A percentile compares a stretch with the other conserved stretches of the same genome.
These are phyloP conservation scores for Anisodus tanguticus DNA, from an alignment of 257 asterid genomes.

Conservation along the genomic window DNA sequence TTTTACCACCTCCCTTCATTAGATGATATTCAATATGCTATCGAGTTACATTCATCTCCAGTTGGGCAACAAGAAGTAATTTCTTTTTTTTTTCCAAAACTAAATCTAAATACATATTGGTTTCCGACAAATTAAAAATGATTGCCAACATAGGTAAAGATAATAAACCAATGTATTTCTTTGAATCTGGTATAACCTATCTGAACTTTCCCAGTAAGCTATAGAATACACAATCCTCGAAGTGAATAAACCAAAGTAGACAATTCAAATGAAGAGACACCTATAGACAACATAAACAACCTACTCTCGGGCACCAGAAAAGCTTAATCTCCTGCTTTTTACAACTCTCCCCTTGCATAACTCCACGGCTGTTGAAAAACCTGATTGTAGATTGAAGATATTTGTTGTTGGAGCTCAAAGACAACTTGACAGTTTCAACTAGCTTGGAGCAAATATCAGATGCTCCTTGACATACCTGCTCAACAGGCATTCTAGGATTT, in stretches of 20 bases:
- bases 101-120: neutral
- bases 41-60: neutral
- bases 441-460: conserved; percentile 55
- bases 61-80: neutral
- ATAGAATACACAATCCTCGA: neutral
- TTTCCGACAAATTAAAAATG: neutral
- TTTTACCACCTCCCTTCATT: neutral
- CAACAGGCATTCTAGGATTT: conserved; percentile 24
- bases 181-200: neutral
- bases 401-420: conserved; percentile 54
- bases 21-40: neutral
- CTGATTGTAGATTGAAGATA: conserved; percentile 59
- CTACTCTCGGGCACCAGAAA: neutral
- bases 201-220: neutral
- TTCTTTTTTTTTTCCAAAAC: neutral
- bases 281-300: neutral
- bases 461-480: conserved; percentile 51
- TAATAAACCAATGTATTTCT: neutral
- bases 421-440: conserved; percentile 66
- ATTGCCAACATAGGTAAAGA: neutral
- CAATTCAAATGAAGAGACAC: neutral
- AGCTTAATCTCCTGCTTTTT: conserved; percentile 17
- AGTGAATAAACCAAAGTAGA: neutral
- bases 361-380: conserved; percentile 39
- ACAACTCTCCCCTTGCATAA: neutral